A percentile compares a stretch with the other conserved stretches of the same genome.
Evolutionary conservation across 2,329 filamentous ascomycete genomes (phyloP).

Genomic region (Bipolaris oryzae): DNA sequence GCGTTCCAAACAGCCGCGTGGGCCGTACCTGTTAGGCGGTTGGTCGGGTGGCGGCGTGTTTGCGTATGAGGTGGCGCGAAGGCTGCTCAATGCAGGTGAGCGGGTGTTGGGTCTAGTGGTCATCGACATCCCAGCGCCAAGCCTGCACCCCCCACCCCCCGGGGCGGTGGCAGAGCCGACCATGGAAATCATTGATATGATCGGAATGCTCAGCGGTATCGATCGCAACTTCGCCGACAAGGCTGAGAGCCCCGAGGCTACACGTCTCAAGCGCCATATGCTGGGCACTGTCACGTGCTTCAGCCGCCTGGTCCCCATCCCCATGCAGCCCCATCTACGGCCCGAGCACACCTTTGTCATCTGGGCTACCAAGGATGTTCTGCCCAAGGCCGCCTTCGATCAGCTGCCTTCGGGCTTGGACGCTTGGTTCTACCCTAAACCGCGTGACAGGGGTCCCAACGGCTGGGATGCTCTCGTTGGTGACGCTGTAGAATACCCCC

Average conservation of each 20-base stretch:
- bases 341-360: conserved; percentile 5
- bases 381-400: neutral
- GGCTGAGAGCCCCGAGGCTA: conserved; percentile 1
- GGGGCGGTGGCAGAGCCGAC: conserved; percentile 1
- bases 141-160: neutral
- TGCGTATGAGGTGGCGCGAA: conserved; percentile 36
- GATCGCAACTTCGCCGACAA: conserved; percentile 4
- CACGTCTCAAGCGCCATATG: conserved; percentile 2
- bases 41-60: conserved; percentile 47
- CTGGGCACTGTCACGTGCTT: conserved; percentile 4
- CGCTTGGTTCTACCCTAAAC: neutral
- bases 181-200: conserved; percentile 2
- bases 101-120: neutral
- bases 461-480: conserved; percentile 5
- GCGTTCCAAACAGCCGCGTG: conserved; percentile 24
- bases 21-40: conserved; percentile 48
- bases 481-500: neutral
- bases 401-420: neutral
- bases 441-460: conserved; percentile 1
- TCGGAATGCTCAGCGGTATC: conserved; percentile 2
- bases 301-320: conserved; percentile 1
- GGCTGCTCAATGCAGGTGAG: conserved; percentile 2
- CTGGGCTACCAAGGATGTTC: conserved; percentile 2
- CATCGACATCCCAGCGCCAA: conserved; percentile 1
- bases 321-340: conserved; percentile 2